phyloP scores from a whole-genome alignment of 2,329 filamentous ascomycete genomes.

The Plectosphaerella plurivora region DNA sequence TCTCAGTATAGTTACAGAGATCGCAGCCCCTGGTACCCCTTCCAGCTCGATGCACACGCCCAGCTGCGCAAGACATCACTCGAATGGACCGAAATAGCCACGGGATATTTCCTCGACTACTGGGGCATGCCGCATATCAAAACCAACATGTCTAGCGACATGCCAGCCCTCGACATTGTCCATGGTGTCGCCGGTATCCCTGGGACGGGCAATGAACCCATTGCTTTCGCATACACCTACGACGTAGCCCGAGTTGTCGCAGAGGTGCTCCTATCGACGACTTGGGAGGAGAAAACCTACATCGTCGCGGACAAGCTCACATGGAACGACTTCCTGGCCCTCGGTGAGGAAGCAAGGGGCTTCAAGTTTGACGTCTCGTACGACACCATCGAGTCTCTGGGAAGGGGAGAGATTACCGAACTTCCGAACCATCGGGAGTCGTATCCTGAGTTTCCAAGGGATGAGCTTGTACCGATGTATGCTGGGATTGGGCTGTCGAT shows the following conservation, averaged over 20 bases:
- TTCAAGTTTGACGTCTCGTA: slow-evolving; percentile 26
- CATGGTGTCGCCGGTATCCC: slow-evolving; percentile 20
- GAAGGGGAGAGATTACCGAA: slow-evolving; percentile 23
- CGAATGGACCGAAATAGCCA: slow-evolving; percentile 13
- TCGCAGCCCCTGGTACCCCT: background rate
- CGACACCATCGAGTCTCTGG: slow-evolving; percentile 23
- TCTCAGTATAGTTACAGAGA: background rate
- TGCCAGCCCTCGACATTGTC: background rate
- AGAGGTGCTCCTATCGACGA: slow-evolving; percentile 28
- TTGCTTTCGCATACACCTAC: slow-evolving; percentile 35
- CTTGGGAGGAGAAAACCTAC: slow-evolving; percentile 29
- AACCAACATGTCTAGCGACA: slow-evolving; percentile 16
- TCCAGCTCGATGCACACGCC: background rate
- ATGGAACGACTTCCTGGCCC: slow-evolving; percentile 28
- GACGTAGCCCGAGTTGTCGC: slow-evolving; percentile 37
- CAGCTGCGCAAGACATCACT: slow-evolving; percentile 1
- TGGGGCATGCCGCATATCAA: slow-evolving; percentile 17
- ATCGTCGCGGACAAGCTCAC: slow-evolving; percentile 29
- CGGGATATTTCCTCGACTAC: slow-evolving; percentile 19
- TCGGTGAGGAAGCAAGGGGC: slow-evolving; percentile 29
- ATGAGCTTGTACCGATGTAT: slow-evolving; percentile 13
- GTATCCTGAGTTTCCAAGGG: slow-evolving; percentile 16
- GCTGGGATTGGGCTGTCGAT: slow-evolving; percentile 15
- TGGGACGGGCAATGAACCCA: slow-evolving; percentile 29
- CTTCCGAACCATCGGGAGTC: slow-evolving; percentile 10